Base-by-base conservation (phyloP, 352 stramenopile species). In the Sclerospora graminicola region DNA sequence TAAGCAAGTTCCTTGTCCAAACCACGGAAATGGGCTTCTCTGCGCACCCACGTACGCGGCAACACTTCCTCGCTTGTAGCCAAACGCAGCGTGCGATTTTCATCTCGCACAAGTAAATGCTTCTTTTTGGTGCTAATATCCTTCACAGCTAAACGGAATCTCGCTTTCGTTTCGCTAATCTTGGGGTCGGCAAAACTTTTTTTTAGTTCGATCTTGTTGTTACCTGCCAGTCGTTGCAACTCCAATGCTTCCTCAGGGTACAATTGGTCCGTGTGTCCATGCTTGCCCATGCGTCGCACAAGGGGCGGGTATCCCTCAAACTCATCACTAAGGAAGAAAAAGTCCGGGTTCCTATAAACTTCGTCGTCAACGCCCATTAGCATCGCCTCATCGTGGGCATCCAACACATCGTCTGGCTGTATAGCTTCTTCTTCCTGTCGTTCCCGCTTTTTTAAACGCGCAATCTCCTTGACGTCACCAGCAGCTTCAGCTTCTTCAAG, bases 261-360 rank as follows among this genome's bases (percentile, higher is more conserved):
- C 45, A 91, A 36, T 61, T 91, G 73, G 53, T 91, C 80, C 35
- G 77, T 87, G 47, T 72, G 58, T 49, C 72, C 78, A 53, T 85
- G 74, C 71, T 88, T 91, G 47, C 77, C 74, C 55, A 86, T 58
- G 51, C 79, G 80, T 45, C 77, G 80, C 33, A 82, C 69, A 35
- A 91, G 67, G 8, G 80, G 80, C 49, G 80, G 80, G 32, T 77
- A 76, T 13, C 79, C 80, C 13, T 89, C 74, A 21, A 85, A 87
- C 56, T 88, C 75, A 48, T 91, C 80, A 54, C 64, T 89, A 14
- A 91, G 44, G 54, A 89, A 86, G 53, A 91, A 87, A 35, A 91
- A 91, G 41, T 91, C 78, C 5, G 80, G 80, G 63, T 91, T 88
- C 30, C 80, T 63, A 60, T 75, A 88, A 4, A 54, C 54, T 6